Base-by-base conservation (phyloP, 768 basidiomycete species). In the Calocybe cyanea region DNA sequence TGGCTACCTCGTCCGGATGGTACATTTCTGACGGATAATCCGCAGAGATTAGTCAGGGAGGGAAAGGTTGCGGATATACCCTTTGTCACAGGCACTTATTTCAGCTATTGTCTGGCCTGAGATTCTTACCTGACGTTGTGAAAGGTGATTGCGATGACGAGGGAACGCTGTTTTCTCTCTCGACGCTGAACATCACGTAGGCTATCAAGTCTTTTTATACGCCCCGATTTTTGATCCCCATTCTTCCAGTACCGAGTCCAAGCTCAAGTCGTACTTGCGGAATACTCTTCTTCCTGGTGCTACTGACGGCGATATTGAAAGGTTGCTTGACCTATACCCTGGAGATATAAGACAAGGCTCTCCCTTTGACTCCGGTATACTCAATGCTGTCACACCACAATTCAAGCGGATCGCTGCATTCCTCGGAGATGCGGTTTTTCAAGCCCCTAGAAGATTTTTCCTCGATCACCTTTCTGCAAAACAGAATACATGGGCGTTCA, bases 81-180 rank as follows among this genome's bases (percentile, higher is more conserved):
- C 0, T 72, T 73, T 49, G 57, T 81, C 20, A 74, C 62, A 1
- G 77, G 77, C 66, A 37, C 23, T 7, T 61, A 41, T 19, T 61
- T n/a, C 4, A 4, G n/a, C 21, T 3, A 0, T 28, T 25, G 28
- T 41, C 7, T 15, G 51, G 41, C 11, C 18, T 49, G 21, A 35
- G 3, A 45, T 39, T 50, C 13, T 19, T 28, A 33, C 25, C 25
- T 10, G 25, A 25, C 40, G n/a, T n/a, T 28, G 25, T 28, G 25
- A 28, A 28, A 70, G 76, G 76, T 6, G 68, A 75, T 47, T 70
- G 68, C 51, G 76, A 82, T 42, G 82, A 83, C 43, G 82, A 84
- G 56, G 81, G 80, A 0, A 78, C 80, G 0, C 14, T 70, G 0
- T 78, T 78, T 49, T 65, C 75, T 2, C 49, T 74, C 18, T 62